Base-by-base conservation (phyloP, 2,329 filamentous ascomycete genomes). In the Elsinoe necatrix region DNA sequence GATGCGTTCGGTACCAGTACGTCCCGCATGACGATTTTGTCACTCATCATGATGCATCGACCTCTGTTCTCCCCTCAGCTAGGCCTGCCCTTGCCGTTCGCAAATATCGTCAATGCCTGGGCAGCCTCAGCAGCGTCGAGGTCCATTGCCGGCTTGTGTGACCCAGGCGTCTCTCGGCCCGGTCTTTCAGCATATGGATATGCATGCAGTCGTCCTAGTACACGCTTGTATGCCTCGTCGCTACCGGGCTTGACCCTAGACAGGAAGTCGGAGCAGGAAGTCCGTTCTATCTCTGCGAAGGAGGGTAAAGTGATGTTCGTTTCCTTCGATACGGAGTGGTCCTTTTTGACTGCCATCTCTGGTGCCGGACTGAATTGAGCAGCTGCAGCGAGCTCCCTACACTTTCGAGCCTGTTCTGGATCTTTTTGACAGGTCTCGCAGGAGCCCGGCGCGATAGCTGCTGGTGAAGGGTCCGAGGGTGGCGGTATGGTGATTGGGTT, bases 401-500 rank as follows among this genome's bases (percentile, higher is more conserved):
- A 61, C 35, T 61, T 57, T 7, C 60, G 48, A 1, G 60, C 60
- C 18, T 58, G 57, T 25, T 61, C 58, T 4, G 60, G 60, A 35
- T 61, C 60, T 20, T 50, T 56, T 2, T 56, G 58, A 43, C 60
- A 61, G 51, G 55, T 57, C 14, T 61, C 60, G 43, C 60, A 61
- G 4, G 60, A 56, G n/a, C 60, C 60, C 1, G 60, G 60, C 4
- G 58, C 60, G 8, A 54, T 58, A 34, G 58, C 56, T 3, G 37
- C 37, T 39, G n/a, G 27, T 39, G 29, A 35, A 25, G 23, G 42
- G 31, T 37, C 59, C 25, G 14, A 37, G 31, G 35, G 48, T 35
- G 35, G 41, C 27, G 34, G 57, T 54, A 29, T 56, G 35, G 2
- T 51, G 43, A 34, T 47, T 54, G 27, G 8, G n/a, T 59, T 57